Evolutionary conservation across 495 filamentous ascomycete genomes (phyloP).

Genomic region (Penicillium simplicissimum): DNA sequence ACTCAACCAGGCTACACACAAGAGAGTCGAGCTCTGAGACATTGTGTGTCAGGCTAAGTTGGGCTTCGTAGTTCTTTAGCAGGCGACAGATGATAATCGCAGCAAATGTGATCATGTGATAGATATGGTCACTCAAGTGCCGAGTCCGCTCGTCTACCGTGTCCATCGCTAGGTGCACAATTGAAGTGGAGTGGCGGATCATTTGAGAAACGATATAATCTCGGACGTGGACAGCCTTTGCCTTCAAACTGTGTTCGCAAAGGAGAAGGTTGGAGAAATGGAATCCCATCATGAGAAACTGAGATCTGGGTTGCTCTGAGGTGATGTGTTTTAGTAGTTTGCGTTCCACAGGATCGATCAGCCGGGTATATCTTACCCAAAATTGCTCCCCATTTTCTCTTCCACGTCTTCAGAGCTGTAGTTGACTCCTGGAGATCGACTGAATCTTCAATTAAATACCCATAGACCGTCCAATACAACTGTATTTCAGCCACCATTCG

Average conservation of each 20-base stretch:
- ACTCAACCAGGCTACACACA: slow-evolving; percentile 37
- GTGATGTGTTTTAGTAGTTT: neutral
- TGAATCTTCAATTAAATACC: slow-evolving; percentile 22
- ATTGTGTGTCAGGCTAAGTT: slow-evolving; percentile 29
- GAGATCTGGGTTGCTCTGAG: slow-evolving; percentile 47
- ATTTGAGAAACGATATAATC: slow-evolving; percentile 46
- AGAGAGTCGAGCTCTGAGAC: slow-evolving; percentile 35
- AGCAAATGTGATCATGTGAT: slow-evolving; percentile 51
- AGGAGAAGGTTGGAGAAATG: slow-evolving; percentile 47
- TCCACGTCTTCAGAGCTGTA: slow-evolving; percentile 39
- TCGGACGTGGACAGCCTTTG: slow-evolving; percentile 32
- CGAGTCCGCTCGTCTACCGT: slow-evolving; percentile 46
- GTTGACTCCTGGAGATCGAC: slow-evolving; percentile 38
- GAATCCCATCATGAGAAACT: slow-evolving; percentile 51
- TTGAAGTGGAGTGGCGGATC: slow-evolving; percentile 41
- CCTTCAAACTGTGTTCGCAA: slow-evolving; percentile 44
- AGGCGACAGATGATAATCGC: slow-evolving; percentile 45
- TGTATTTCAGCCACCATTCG: slow-evolving; percentile 50
- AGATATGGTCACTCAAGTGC: slow-evolving; percentile 50
- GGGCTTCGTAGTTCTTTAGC: slow-evolving; percentile 37
- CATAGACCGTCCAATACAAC: slow-evolving; percentile 49
- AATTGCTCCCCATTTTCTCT: slow-evolving; percentile 41
- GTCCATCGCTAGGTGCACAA: slow-evolving; percentile 49
- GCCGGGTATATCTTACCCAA: slow-evolving; percentile 29
- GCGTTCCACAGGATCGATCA: neutral